Base-by-base conservation (phyloP, 768 basidiomycete species). In the Kwoniella sp. region DNA sequence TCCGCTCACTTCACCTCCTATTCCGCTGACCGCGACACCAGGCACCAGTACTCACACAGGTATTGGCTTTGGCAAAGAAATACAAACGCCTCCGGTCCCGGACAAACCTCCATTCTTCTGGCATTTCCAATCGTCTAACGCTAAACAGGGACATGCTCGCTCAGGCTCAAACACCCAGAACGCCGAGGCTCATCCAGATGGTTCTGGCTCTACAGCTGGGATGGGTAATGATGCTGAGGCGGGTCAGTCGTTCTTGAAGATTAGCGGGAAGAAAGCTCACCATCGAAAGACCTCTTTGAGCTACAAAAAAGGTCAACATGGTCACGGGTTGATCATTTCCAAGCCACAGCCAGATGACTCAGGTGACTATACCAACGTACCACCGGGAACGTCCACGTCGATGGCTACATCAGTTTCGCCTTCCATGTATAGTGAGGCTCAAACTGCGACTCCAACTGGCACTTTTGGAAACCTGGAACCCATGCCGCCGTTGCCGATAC, bases 1-100 rank as follows among this genome's bases (percentile, higher is more conserved):
- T 12, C 59, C 50, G 8, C 25, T 58, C 3, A 27, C 57, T 40
- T 52, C 49, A 15, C 59, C 59, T 9, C 17, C 33, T 13, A 44
- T 44, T 15, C 40, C 40, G 3, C 40, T 44, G 40, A 44, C 40
- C 7, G 40, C 40, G 40, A 4, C 40, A 44, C 40, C 40, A 33
- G 13, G 33, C 40, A 44, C 8, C 40, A 19, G 40, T 19, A 3
- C 40, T 10, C 4, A 19, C 40, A 10, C 33, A 33, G 33, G 33
- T 33, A 6, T 33, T 13, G 33, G 33, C 13, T 6, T 13, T n/a
- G n/a, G n/a, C n/a, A n/a, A n/a, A n/a, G n/a, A n/a, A n/a, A n/a
- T n/a, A 3, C 40, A 44, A 44, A 6, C 7, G 40, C 40, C 40
- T 10, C 40, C 40, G 8, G 40, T 44, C 8, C 40, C 40, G 40